These are phyloP conservation scores for Yarrowia yakushimensis DNA, from an alignment of 805 yeast species.

Conservation along the genomic window DNA sequence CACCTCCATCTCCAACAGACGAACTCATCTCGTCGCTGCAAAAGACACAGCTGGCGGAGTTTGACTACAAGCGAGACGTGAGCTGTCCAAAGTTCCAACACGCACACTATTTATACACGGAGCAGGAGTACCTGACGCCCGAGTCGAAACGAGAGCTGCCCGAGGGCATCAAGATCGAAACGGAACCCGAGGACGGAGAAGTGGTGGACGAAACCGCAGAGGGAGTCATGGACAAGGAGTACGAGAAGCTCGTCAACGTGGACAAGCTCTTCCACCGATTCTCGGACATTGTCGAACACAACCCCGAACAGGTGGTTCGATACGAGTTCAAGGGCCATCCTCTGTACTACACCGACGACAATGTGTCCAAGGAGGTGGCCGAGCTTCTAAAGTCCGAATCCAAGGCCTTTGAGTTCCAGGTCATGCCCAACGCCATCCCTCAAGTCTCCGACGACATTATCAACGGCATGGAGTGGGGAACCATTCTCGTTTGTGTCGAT, in stretches of 20 bases:
- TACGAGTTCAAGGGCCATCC: constrained; percentile 81
- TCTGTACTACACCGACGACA: constrained; percentile 65
- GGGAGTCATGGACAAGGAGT: constrained; percentile 26
- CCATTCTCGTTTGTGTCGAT: constrained; percentile 79
- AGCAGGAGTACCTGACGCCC: constrained; percentile 56
- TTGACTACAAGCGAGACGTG: constrained; percentile 5
- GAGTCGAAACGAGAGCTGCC: constrained; percentile 10
- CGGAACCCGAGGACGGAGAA: constrained; percentile 33
- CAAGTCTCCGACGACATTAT: constrained; percentile 42
- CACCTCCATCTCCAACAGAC: not conserved
- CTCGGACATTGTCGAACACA: constrained; percentile 68
- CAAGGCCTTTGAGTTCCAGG: constrained; percentile 73
- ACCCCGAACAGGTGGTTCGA: constrained; percentile 82
- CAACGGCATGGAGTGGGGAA: constrained; percentile 97
- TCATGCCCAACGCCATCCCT: constrained; percentile 90
- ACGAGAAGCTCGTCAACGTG: constrained; percentile 39
- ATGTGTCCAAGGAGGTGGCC: constrained; percentile 46
- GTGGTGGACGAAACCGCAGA: constrained; percentile 30
- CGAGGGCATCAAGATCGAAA: constrained; percentile 1
- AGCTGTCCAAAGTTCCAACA: constrained; percentile 36
- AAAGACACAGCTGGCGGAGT: not conserved
- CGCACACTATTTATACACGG: constrained; percentile 68
- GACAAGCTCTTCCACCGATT: constrained; percentile 80
- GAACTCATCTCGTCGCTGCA: not conserved
- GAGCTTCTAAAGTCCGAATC: constrained; percentile 44